phyloP scores from a whole-genome alignment of 805 yeast genomes.

The Candida railenensis region DNA sequence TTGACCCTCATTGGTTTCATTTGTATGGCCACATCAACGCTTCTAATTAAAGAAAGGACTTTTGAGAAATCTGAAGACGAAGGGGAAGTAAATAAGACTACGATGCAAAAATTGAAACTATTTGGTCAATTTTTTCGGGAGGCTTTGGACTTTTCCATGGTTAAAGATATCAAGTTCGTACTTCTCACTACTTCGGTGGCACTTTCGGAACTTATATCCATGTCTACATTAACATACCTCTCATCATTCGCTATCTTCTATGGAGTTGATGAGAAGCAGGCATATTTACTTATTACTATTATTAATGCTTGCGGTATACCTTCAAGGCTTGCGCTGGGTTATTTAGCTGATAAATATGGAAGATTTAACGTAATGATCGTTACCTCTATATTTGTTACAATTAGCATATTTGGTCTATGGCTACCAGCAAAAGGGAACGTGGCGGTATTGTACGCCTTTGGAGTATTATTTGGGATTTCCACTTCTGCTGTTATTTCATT shows the following conservation, averaged over 20 bases:
- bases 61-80: neutral
- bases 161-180: conserved; percentile 44
- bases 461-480: conserved; percentile 52
- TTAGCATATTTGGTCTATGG: conserved; percentile 26
- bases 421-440: conserved; percentile 28
- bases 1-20: conserved; percentile 46
- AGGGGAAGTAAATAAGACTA: neutral
- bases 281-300: conserved; percentile 49
- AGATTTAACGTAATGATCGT: conserved; percentile 50
- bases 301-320: conserved; percentile 45
- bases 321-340: conserved; percentile 31
- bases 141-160: conserved; percentile 28
- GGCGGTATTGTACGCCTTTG: conserved; percentile 42
- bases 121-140: neutral
- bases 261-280: conserved; percentile 42
- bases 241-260: conserved; percentile 52
- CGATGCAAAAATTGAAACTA: neutral
- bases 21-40: conserved; percentile 21
- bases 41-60: neutral
- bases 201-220: conserved; percentile 46
- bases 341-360: conserved; percentile 39
- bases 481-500: conserved; percentile 57
- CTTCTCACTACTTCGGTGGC: conserved; percentile 42
- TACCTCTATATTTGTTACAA: conserved; percentile 26
- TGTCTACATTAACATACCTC: conserved; percentile 48